A percentile compares a stretch with the other conserved stretches of the same genome.
Conservation (phyloP, 1,284 basidiomycete species). For the Leccinum subrobustum region DNA sequence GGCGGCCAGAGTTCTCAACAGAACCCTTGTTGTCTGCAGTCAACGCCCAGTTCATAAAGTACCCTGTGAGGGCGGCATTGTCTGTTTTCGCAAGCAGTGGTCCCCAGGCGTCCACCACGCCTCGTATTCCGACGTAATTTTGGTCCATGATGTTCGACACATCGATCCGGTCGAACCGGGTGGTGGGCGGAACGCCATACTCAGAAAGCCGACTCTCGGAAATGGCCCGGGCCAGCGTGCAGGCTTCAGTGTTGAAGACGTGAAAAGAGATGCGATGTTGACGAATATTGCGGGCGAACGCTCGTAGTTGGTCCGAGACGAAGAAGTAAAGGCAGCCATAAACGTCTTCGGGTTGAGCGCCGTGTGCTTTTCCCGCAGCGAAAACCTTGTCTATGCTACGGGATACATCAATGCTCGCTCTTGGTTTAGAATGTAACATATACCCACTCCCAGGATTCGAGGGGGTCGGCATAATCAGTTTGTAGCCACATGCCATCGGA, state of each 20-base stretch:
- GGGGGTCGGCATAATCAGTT: constrained; percentile 39
- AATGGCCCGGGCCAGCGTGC: not conserved
- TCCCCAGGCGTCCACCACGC: constrained; percentile 36
- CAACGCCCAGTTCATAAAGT: constrained; percentile 46
- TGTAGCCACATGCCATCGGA: constrained; percentile 37
- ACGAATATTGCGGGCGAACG: constrained; percentile 35
- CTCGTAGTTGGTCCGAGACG: constrained; percentile 37
- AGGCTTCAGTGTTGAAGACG: constrained; percentile 15
- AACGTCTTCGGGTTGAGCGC: constrained; percentile 40
- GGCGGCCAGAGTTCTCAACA: constrained; percentile 8
- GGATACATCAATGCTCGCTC: constrained; percentile 4
- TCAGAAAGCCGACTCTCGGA: not conserved
- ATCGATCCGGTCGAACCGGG: constrained; percentile 42
- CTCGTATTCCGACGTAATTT: constrained; percentile 39
- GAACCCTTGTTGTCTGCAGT: constrained; percentile 19
- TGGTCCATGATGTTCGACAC: constrained; percentile 45
- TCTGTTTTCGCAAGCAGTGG: constrained; percentile 33
- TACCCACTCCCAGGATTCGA: constrained; percentile 44
- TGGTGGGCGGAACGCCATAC: not conserved
- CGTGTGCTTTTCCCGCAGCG: constrained; percentile 34
- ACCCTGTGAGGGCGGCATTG: constrained; percentile 38
- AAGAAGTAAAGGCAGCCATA: constrained; percentile 49
- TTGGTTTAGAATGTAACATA: not conserved
- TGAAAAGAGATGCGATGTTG: constrained; percentile 33
- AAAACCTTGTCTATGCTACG: constrained; percentile 28